phyloP scores from a whole-genome alignment of 208 protist species.

The Acanthamoeba castellanii region DNA sequence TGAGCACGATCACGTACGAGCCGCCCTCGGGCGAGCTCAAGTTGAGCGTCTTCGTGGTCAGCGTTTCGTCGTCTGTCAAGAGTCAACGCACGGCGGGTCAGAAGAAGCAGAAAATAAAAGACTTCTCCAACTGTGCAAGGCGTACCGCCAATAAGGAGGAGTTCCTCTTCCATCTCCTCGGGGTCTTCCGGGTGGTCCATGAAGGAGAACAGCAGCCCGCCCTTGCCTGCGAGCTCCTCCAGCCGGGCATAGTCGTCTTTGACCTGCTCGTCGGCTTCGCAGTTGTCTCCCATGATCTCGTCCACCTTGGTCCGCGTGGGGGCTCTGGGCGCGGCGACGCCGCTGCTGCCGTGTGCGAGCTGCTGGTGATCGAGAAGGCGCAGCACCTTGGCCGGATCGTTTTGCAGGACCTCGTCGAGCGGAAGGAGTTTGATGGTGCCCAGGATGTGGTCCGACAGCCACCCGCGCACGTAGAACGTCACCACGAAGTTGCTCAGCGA shows the following conservation, averaged over 20 bases:
- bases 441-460: constrained; percentile 81
- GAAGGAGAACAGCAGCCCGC: constrained; percentile 67
- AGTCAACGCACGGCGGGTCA: not conserved
- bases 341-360: not conserved
- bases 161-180: constrained; percentile 69
- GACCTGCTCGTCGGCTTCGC: not conserved
- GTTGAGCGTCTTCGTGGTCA: constrained; percentile 77
- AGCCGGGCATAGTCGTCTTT: not conserved
- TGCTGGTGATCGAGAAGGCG: not conserved
- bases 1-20: constrained; percentile 82
- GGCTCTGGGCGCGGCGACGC: not conserved
- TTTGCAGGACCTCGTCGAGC: constrained; percentile 75
- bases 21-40: constrained; percentile 81
- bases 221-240: constrained; percentile 27
- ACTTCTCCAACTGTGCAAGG: not conserved
- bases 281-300: constrained; percentile 11
- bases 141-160: constrained; percentile 54
- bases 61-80: constrained; percentile 64
- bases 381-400: not conserved
- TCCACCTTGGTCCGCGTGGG: not conserved
- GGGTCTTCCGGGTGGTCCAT: constrained; percentile 56
- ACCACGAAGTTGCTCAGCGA: constrained; percentile 80
- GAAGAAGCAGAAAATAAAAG: constrained; percentile 12
- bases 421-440: constrained; percentile 81
- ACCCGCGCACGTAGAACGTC: constrained; percentile 81